phyloP scores from a whole-genome alignment of 306 rosid genomes.

The Acacia melanoxylon region DNA sequence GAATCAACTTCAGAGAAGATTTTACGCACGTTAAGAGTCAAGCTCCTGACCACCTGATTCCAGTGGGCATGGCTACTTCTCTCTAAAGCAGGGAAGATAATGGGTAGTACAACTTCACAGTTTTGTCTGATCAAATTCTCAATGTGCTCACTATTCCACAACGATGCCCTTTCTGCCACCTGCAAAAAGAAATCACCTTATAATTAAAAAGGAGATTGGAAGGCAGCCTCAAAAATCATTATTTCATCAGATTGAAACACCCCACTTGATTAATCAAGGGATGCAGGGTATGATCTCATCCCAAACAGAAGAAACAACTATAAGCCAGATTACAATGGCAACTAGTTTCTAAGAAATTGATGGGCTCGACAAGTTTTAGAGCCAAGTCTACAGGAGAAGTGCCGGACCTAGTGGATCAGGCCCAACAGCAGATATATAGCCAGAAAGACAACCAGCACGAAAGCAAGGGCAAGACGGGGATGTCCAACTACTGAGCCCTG shows the following conservation, averaged over 20 bases:
- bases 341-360: too few species aligned
- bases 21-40: constrained; percentile 75
- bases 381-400: too few species aligned
- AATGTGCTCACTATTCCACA: constrained; percentile 82
- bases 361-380: too few species aligned
- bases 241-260: neutral
- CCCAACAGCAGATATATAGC: too few species aligned
- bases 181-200: constrained; percentile 33
- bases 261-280: neutral
- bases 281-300: too few species aligned
- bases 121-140: constrained; percentile 74
- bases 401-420: too few species aligned
- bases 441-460: too few species aligned
- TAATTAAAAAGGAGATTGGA: neutral
- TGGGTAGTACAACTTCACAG: constrained; percentile 66
- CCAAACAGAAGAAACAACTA: too few species aligned
- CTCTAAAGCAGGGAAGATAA: constrained; percentile 79
- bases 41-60: constrained; percentile 83
- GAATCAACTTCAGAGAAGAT: constrained; percentile 69
- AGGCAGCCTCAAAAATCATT: neutral
- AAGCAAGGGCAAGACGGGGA: too few species aligned
- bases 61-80: constrained; percentile 67
- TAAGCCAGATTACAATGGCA: too few species aligned
- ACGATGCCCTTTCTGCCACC: constrained; percentile 87
- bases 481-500: too few species aligned